phyloP scores from a whole-genome alignment of 1,284 basidiomycete species.

The Naganishia sp. region DNA sequence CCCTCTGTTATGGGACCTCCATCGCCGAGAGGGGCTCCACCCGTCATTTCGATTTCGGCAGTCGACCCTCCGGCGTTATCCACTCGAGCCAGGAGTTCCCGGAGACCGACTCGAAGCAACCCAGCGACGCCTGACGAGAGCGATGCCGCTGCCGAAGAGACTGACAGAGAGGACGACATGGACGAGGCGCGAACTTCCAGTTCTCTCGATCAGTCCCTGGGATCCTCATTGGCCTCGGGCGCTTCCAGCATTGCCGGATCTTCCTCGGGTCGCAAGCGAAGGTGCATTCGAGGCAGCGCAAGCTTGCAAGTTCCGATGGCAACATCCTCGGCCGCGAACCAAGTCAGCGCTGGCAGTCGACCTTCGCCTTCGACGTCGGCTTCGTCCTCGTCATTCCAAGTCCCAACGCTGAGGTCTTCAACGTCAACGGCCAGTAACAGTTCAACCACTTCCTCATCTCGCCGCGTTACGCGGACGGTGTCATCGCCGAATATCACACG shows the following conservation, averaged over 20 bases:
- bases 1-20: slow-evolving; percentile 1
- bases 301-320: slow-evolving; percentile 18
- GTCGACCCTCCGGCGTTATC: slow-evolving; percentile 20
- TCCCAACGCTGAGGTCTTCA: slow-evolving; percentile 14
- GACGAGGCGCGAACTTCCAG: slow-evolving; percentile 1
- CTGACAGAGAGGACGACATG: slow-evolving; percentile 18
- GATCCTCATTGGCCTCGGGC: slow-evolving; percentile 1
- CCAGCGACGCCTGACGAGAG: not conserved
- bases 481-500: slow-evolving; percentile 18
- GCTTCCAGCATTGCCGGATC: slow-evolving; percentile 2
- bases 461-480: slow-evolving; percentile 10
- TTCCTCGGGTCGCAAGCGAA: slow-evolving; percentile 5
- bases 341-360: not conserved
- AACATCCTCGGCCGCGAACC: slow-evolving; percentile 5
- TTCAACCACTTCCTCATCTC: slow-evolving; percentile 1
- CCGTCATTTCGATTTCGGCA: slow-evolving; percentile 8
- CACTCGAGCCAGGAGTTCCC: slow-evolving; percentile 11
- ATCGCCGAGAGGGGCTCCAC: not conserved
- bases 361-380: slow-evolving; percentile 7
- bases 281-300: slow-evolving; percentile 21
- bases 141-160: slow-evolving; percentile 5
- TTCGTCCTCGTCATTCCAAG: slow-evolving; percentile 15
- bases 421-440: slow-evolving; percentile 3
- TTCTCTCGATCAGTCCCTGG: not conserved
- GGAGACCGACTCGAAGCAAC: not conserved